Evolutionary conservation across 108 stramenopile species (phyloP).

Genomic region (Poteriospumella lacustris): DNA sequence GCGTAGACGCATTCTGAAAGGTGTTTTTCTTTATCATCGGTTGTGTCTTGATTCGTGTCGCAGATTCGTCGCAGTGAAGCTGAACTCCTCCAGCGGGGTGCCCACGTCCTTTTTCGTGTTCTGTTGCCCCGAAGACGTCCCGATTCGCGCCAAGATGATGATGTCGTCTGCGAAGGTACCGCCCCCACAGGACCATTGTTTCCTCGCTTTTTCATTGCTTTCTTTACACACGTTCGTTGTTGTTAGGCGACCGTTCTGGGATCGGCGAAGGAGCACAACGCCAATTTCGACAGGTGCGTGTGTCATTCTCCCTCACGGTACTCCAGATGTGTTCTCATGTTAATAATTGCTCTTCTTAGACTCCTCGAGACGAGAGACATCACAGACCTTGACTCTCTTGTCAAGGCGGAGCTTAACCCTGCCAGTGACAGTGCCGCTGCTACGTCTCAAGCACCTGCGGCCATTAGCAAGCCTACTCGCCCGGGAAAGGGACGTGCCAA

Average conservation of each 20-base stretch:
- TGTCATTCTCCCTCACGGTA: background rate
- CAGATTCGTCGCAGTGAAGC: background rate
- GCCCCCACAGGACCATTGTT: background rate
- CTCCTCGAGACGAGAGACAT: background rate
- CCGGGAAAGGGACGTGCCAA: background rate
- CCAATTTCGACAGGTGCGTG: background rate
- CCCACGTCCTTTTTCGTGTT: background rate
- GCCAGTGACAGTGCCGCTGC: background rate
- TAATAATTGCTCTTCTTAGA: background rate
- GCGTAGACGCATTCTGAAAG: background rate
- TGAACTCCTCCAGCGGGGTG: background rate
- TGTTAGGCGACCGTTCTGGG: slow-evolving; percentile 14
- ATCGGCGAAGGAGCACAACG: background rate
- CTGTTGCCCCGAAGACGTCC: background rate
- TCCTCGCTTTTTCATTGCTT: background rate
- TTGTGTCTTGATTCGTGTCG: background rate
- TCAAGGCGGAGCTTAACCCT: background rate
- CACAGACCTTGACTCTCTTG: background rate
- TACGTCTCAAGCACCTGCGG: background rate
- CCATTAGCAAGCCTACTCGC: background rate
- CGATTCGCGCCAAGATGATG: background rate
- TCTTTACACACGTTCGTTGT: background rate
- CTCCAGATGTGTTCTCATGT: background rate
- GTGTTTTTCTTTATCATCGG: background rate
- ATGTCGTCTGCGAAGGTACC: slow-evolving; percentile 3